Evolutionary conservation across 192 early-diverging fungal species (phyloP), one percentile per base, ranked within the genome.

Genomic region (Coemansia sp.): DNA sequence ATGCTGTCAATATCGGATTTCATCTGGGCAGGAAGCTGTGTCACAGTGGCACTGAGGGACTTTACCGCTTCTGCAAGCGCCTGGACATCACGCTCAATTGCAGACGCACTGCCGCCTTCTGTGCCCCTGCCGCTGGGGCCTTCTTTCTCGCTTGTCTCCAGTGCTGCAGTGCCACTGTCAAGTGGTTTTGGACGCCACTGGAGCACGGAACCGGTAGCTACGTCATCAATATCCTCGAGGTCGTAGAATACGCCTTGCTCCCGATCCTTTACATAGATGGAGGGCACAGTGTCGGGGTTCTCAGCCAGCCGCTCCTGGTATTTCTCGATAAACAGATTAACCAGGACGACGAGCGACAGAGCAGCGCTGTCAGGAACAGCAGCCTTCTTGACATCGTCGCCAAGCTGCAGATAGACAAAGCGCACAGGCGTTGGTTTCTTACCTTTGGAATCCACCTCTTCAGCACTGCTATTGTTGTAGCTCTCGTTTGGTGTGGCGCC

Each of bases 241-340:
- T 92, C 89, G 61, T 92, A 91, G 22, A 85, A 83, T 38, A 91
- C 75, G 16, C 76, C 76, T 0, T 75, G 54, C 16, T 74, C 63
- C 0, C 84, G 67, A 61, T 92, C 89, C 22, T 82, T 83, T 46
- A 92, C 86, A 61, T 92, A 92, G 10, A 92, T 88, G 20, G 79
- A 79, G 0, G 91, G 90, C 56, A 92, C 85, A 9, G 68, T 58
- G n/a, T 76, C 68, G 48, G 87, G 83, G 10, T 88, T 71, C 63
- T 90, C 85, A 9, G 85, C 86, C 39, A 89, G 74, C 50, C 85
- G 85, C 61, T 84, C 87, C 51, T 76, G 79, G 59, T 89, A 92
- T 58, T 88, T 88, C 59, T 92, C 91, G 61, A 91, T 88, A 70
- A 92, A 92, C 45, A 92, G 60, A 78, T 90, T 88, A 51, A 84